Percentiles rank a stretch among this genome's conserved stretches.
These are phyloP conservation scores for Chlorella sp. DNA, from an alignment of 139 green algal genomes.

Conservation along the genomic window DNA sequence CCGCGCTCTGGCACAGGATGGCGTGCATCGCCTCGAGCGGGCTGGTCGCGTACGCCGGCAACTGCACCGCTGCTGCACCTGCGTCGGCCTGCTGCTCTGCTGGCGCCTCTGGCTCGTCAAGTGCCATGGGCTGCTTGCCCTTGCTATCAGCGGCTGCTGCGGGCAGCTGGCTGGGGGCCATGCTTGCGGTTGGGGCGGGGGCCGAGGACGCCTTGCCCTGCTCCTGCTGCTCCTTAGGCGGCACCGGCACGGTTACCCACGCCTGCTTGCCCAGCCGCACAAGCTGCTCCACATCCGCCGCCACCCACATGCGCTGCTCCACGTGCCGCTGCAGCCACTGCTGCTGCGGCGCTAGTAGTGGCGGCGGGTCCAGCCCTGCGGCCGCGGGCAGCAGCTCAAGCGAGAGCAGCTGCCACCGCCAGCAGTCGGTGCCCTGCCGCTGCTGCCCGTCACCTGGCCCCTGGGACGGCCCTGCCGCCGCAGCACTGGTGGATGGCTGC, in stretches of 20 bases:
- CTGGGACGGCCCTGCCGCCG: background rate
- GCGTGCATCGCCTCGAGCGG: conserved; percentile 29
- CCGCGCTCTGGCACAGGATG: conserved; percentile 26
- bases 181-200: background rate
- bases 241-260: conserved; percentile 2
- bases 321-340: conserved; percentile 43
- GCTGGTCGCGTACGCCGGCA: conserved; percentile 8
- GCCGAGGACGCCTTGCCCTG: background rate
- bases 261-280: conserved; percentile 18
- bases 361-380: background rate
- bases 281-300: conserved; percentile 41
- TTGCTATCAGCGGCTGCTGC: conserved; percentile 3
- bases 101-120: background rate
- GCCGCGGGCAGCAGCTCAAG: conserved; percentile 19
- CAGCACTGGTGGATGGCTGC: background rate
- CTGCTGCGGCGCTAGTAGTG: conserved; percentile 14
- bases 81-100: background rate
- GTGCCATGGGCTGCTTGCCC: conserved; percentile 10
- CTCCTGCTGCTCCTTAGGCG: background rate
- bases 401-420: conserved; percentile 34
- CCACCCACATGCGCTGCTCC: conserved; percentile 50
- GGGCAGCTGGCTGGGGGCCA: conserved; percentile 17
- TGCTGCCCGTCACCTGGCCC: background rate
- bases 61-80: no score
- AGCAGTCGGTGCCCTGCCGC: conserved; percentile 12